A percentile compares a stretch with the other conserved stretches of the same genome.
Evolutionary conservation across 1,139 yeast genomes (phyloP).

Genomic region (Yarrowia galli): DNA sequence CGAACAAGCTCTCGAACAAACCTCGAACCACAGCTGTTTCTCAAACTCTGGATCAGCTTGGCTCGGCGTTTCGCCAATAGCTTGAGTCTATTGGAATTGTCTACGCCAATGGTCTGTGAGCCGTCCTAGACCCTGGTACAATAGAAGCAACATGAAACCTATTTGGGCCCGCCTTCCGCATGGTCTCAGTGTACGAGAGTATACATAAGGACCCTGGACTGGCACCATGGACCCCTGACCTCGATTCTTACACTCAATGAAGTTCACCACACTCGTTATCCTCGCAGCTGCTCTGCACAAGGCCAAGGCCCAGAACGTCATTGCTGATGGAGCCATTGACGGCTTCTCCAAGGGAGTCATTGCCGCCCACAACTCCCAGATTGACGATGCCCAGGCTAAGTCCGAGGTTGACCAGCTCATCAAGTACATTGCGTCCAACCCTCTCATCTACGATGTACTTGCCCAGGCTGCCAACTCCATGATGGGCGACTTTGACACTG

Average conservation of each 20-base stretch:
- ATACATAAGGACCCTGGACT: background rate
- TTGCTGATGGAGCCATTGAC: conserved; percentile 24
- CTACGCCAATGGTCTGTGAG: background rate
- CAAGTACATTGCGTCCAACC: conserved; percentile 32
- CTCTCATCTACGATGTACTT: conserved; percentile 9
- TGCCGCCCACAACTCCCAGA: conserved; percentile 30
- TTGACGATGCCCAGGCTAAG: conserved; percentile 36
- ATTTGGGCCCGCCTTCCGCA: background rate
- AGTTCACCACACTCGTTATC: conserved; percentile 25
- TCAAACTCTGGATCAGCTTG: background rate
- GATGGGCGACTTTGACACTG: background rate
- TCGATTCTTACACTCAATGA: conserved; percentile 10
- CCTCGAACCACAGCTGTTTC: no score
- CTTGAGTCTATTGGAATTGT: background rate
- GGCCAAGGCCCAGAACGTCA: conserved; percentile 26
- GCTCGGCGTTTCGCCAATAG: background rate
- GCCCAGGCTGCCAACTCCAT: conserved; percentile 10
- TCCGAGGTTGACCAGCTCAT: conserved; percentile 34
- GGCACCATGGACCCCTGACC: background rate
- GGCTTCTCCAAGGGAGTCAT: conserved; percentile 34
- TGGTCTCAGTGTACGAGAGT: background rate
- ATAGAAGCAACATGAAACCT: conserved; percentile 2
- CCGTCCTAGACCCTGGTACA: conserved; percentile 11
- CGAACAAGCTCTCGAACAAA: background rate
- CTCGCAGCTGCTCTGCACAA: conserved; percentile 22